Percentiles rank a stretch among this genome's conserved stretches.
Conservation (phyloP, 2,329 filamentous ascomycete species). For the Alternaria brassicae region DNA sequence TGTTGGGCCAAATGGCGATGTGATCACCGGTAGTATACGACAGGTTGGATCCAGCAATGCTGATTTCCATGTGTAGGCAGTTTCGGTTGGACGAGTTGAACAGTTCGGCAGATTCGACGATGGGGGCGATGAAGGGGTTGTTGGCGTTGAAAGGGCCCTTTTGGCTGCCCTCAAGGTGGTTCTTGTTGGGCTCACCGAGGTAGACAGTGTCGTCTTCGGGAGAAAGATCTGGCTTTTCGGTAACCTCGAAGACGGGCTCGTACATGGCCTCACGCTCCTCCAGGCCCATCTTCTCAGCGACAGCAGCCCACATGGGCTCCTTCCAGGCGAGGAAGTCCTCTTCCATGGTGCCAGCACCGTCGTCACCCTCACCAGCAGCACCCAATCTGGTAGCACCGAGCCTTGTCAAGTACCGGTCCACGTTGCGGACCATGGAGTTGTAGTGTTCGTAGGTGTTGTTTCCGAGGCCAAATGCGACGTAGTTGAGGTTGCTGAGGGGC, state of each 20-base stretch:
- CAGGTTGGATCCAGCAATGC: conserved; percentile 86
- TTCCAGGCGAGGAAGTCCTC: conserved; percentile 99
- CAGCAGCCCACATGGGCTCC: conserved; percentile 94
- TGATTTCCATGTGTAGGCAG: conserved; percentile 95
- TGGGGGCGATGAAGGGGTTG: conserved; percentile 95
- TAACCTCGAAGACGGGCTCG: conserved; percentile 87
- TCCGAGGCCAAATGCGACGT: conserved; percentile 92
- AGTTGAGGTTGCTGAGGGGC: conserved; percentile 83
- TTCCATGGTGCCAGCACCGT: conserved; percentile 98
- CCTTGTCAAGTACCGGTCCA: conserved; percentile 80
- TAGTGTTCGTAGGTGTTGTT: conserved; percentile 99
- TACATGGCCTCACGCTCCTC: conserved; percentile 97
- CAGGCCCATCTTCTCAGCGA: conserved; percentile 82
- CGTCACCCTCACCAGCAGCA: conserved; percentile 90
- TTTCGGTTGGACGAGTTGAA: conserved; percentile 91
- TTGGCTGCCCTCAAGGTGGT: conserved; percentile 83
- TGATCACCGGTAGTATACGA: conserved; percentile 97
- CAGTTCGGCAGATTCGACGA: conserved; percentile 86
- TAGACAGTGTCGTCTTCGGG: conserved; percentile 83
- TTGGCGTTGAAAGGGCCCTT: conserved; percentile 95
- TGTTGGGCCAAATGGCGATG: conserved; percentile 96
- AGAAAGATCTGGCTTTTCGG: conserved; percentile 75
- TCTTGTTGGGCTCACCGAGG: conserved; percentile 94
- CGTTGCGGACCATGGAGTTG: conserved; percentile 96
- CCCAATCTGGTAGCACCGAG: conserved; percentile 86